These are phyloP conservation scores for Solanum chiquidenum DNA, from an alignment of 257 asterid genomes.

Conservation along the genomic window DNA sequence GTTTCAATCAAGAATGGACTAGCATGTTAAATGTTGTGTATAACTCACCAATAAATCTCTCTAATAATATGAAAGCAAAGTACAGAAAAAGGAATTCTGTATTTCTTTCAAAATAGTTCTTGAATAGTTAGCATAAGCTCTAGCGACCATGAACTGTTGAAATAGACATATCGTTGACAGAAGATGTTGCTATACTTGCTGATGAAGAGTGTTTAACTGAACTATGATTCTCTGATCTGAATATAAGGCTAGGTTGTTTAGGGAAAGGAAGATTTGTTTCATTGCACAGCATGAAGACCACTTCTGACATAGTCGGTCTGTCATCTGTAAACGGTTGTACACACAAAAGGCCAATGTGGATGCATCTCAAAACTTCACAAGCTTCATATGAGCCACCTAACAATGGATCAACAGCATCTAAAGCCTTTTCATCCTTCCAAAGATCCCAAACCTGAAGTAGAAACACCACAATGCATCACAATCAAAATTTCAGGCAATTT, in stretches of 20 bases:
- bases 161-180: background rate
- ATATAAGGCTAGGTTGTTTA: slow-evolving; percentile 15
- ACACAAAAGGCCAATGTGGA: slow-evolving; percentile 23
- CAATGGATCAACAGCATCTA: slow-evolving; percentile 10
- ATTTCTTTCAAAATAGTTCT: background rate
- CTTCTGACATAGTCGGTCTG: slow-evolving; percentile 21
- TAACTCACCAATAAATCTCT: background rate
- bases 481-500: background rate
- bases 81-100: background rate
- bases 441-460: slow-evolving; percentile 17
- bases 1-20: background rate
- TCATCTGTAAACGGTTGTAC: slow-evolving; percentile 21
- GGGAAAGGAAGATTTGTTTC: slow-evolving; percentile 13
- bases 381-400: background rate
- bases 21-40: background rate
- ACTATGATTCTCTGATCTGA: slow-evolving; percentile 4
- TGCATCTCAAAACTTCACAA: slow-evolving; percentile 14
- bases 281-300: slow-evolving; percentile 9
- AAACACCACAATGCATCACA: background rate
- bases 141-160: background rate
- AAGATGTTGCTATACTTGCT: background rate
- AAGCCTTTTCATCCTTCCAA: slow-evolving; percentile 21
- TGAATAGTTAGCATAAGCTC: background rate
- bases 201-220: slow-evolving; percentile 2
- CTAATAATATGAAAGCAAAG: background rate